Conservation (phyloP, 75 land plant genomes). For the Pinus taeda region DNA sequence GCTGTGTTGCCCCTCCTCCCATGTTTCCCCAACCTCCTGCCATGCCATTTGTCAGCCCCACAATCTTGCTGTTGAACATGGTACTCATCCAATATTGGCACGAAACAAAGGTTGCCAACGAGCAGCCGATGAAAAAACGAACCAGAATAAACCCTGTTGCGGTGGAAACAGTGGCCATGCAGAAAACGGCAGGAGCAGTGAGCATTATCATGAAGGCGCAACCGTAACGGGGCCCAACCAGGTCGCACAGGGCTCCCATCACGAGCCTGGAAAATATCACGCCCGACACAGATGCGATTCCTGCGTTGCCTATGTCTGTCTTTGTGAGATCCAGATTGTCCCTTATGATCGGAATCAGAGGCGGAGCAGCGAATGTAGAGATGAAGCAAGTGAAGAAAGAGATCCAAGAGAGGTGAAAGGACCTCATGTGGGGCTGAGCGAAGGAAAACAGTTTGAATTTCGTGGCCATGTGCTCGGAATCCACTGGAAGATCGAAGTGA, state of each 20-base stretch:
- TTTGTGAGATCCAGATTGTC: slow-evolving; percentile 79
- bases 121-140: slow-evolving; percentile 86
- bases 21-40: slow-evolving; percentile 92
- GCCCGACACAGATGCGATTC: slow-evolving; percentile 84
- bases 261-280: slow-evolving; percentile 68
- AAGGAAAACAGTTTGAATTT: slow-evolving; percentile 49
- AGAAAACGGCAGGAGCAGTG: slow-evolving; percentile 78
- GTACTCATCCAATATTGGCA: slow-evolving; percentile 96
- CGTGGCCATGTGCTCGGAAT: slow-evolving; percentile 85
- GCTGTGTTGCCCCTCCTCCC: slow-evolving; percentile 91
- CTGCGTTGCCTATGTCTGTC: slow-evolving; percentile 73
- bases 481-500: slow-evolving; percentile 64
- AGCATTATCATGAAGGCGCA: slow-evolving; percentile 75
- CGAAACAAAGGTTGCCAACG: slow-evolving; percentile 88
- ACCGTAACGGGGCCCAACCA: slow-evolving; percentile 77
- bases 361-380: slow-evolving; percentile 93
- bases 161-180: slow-evolving; percentile 52
- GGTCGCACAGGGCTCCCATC: slow-evolving; percentile 89
- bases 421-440: slow-evolving; percentile 76
- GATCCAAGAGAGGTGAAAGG: slow-evolving; percentile 86
- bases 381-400: slow-evolving; percentile 88
- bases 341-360: slow-evolving; percentile 81
- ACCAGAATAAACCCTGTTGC: slow-evolving; percentile 55
- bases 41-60: slow-evolving; percentile 71
- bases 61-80: slow-evolving; percentile 77